Percentiles rank a stretch among this genome's conserved stretches.
phyloP scores from a whole-genome alignment of 1,284 basidiomycete genomes.

The Cryptococcus hybrid region DNA sequence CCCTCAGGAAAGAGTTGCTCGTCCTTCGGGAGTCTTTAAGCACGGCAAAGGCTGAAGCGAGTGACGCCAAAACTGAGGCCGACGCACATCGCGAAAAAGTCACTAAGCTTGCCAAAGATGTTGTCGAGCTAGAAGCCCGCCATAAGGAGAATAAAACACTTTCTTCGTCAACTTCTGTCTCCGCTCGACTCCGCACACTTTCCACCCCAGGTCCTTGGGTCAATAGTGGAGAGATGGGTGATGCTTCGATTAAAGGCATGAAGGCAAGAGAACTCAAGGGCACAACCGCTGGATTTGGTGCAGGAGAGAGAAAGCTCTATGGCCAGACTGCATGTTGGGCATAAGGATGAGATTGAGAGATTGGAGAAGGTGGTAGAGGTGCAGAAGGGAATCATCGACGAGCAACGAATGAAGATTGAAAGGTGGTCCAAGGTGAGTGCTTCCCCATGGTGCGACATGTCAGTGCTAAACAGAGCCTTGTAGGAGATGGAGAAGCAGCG shows the following conservation, averaged over 20 bases:
- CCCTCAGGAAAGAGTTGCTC: slow-evolving; percentile 9
- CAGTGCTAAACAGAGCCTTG: background rate
- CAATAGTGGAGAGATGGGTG: slow-evolving; percentile 5
- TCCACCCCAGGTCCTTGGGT: slow-evolving; percentile 13
- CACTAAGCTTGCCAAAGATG: slow-evolving; percentile 3
- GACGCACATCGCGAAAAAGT: slow-evolving; percentile 3
- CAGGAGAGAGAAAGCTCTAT: slow-evolving; percentile 6
- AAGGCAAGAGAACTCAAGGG: slow-evolving; percentile 2
- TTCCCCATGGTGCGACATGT: background rate
- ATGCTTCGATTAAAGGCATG: slow-evolving; percentile 1
- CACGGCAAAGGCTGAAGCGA: slow-evolving; percentile 1
- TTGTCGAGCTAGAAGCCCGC: slow-evolving; percentile 2
- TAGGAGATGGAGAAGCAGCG: slow-evolving; percentile 45
- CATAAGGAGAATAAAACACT: slow-evolving; percentile 2
- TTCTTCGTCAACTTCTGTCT: slow-evolving; percentile 6
- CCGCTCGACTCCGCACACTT: slow-evolving; percentile 7
- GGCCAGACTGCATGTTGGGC: slow-evolving; percentile 9
- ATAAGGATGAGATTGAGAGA: slow-evolving; percentile 36
- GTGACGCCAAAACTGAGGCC: slow-evolving; percentile 1
- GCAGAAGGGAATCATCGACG: slow-evolving; percentile 42
- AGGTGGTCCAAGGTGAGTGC: slow-evolving; percentile 42
- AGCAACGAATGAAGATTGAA: slow-evolving; percentile 44
- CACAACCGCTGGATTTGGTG: slow-evolving; percentile 1
- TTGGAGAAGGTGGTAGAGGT: slow-evolving; percentile 46
- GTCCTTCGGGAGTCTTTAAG: slow-evolving; percentile 5